Evolutionary conservation across 2,329 filamentous ascomycete species (phyloP).

Genomic region (Colletotrichum abscissum): DNA sequence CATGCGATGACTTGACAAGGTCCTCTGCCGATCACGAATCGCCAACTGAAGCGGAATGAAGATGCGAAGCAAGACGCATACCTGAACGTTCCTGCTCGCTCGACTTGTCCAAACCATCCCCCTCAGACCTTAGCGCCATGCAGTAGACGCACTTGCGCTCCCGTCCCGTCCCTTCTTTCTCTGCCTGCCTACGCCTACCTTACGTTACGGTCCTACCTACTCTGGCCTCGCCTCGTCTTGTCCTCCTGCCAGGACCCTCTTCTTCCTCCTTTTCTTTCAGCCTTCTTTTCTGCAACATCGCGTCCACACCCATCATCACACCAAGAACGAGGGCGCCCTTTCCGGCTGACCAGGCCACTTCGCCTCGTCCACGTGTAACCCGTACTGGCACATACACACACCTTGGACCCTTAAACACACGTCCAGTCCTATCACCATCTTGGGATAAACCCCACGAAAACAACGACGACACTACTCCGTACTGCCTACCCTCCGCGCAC

Average conservation of each 20-base stretch:
- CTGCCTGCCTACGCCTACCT: neutral
- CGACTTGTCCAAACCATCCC: slow-evolving; percentile 8
- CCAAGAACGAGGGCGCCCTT: slow-evolving; percentile 33
- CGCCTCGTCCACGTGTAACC: slow-evolving; percentile 32
- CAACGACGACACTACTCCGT: slow-evolving; percentile 24
- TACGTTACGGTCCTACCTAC: neutral
- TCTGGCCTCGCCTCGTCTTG: slow-evolving; percentile 6
- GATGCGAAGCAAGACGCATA: slow-evolving; percentile 33
- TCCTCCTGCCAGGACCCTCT: slow-evolving; percentile 24
- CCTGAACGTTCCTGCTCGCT: slow-evolving; percentile 32
- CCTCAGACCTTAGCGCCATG: slow-evolving; percentile 35
- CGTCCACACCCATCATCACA: slow-evolving; percentile 12
- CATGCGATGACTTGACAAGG: slow-evolving; percentile 33
- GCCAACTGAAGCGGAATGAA: slow-evolving; percentile 35
- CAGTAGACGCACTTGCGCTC: slow-evolving; percentile 37
- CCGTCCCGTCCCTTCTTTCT: slow-evolving; percentile 34
- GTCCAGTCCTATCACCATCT: slow-evolving; percentile 5
- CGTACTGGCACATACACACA: neutral
- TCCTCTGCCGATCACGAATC: slow-evolving; percentile 33
- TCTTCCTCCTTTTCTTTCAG: slow-evolving; percentile 17
- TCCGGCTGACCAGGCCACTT: slow-evolving; percentile 28
- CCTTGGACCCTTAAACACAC: slow-evolving; percentile 11
- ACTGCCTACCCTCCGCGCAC: neutral
- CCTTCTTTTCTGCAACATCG: slow-evolving; percentile 31
- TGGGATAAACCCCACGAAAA: slow-evolving; percentile 6